Evolutionary conservation across 495 filamentous ascomycete genomes (phyloP), one percentile per base, ranked within the genome.

Genomic region (Saxispiralis lemnorum): DNA sequence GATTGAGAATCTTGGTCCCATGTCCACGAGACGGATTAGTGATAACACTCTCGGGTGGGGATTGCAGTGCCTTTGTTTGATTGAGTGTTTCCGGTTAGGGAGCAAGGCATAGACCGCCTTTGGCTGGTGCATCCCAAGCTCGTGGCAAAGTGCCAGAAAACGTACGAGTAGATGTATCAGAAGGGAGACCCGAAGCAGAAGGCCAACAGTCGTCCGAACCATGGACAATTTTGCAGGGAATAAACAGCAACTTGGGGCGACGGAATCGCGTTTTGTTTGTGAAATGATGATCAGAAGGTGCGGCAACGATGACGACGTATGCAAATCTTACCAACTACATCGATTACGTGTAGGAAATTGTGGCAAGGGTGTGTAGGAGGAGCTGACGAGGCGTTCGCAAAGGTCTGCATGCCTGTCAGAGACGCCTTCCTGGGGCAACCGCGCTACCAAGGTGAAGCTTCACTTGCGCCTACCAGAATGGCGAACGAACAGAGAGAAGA

Each of bases 181-280:
- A 13, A 14, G 4, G 38, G 38, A 7, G 33, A 30, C 30, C n/a
- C 33, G 13, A 32, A 41, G 45, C 38, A 42, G 17, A 47, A 42
- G 35, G 35, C 1, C 12, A 30, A n/a, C 21, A 6, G 7, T 47
- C 15, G 38, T 13, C 6, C 3, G 37, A 17, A 38, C 45, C 14
- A 47, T 47, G n/a, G 38, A 28, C 18, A 30, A 30, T 18, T 47
- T 47, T 31, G 45, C 45, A 0, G 38, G 45, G 1, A 47, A 38
- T 16, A 42, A 16, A 24, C 38, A 47, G 1, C 24, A 10, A 1
- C 42, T 42, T 16, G 6, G 30, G 38, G 19, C 15, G 24, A 7
- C 36, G 38, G 38, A 47, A 7, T 47, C 38, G 45, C 35, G 28
- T 11, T 42, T 3, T 34, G 28, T 42, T 3, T 34, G 28, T 40